Evolutionary conservation across 129 eudicot genomes (phyloP), one percentile per base, ranked within the genome.

Genomic region (Chrysanthemum lavandulifolium): DNA sequence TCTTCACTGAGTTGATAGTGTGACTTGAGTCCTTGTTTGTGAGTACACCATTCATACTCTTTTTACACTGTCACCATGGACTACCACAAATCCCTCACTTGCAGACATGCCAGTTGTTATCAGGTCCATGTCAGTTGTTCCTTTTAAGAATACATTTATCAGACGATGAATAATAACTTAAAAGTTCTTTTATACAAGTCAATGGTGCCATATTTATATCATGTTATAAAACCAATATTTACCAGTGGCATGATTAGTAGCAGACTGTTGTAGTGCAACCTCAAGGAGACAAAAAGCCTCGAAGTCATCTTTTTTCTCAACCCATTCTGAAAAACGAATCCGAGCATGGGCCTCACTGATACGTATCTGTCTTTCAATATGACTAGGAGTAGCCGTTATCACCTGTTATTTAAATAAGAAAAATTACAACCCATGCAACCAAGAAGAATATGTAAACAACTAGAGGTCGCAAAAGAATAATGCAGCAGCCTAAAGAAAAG

Each of bases 211-310:
- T 33, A 27, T 68, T 15, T 23, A 29, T 61, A 4, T 51, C 62
- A 50, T 51, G 66, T 59, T 5, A 53, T 4, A 2, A 16, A 65
- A 48, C 64, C 5, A 59, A 51, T 65, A 56, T 52, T 73, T 72
- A 94, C 99, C 99, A 33, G 99, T 94, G 58, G 97, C 71, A 33
- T 90, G 98, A 71, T 94, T 97, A 48, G 98, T 94, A 59, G 98
- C 99, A 82, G 99, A 94, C 78, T 94, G 99, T 67, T 90, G 99
- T 85, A 94, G 70, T 59, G 99, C 99, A 78, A 94, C 99, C 71
- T 90, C 88, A 18, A 94, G 91, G 67, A 94, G 93, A 78, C 99
- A 86, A 76, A 90, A 84, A 70, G 99, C 99, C 83, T 94, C 99
- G 3, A 64, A 16, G 9, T 90, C 99, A 64, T 94, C 99, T 29